These are phyloP conservation scores for Apophysomyces elegans DNA, from an alignment of 371 early-diverging fungal genomes.

Conservation along the genomic window DNA sequence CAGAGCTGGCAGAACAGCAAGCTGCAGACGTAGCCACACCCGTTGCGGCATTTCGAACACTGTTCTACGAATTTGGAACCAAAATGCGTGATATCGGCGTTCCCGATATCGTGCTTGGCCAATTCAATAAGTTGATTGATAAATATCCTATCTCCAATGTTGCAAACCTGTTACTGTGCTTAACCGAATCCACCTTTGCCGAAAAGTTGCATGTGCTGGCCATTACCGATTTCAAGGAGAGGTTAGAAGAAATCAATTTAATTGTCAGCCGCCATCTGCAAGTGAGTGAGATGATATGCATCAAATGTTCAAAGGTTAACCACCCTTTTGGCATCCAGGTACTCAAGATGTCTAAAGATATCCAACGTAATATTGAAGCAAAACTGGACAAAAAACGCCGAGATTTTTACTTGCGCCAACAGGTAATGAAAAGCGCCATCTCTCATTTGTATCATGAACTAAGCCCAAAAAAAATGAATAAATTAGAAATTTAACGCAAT, in stretches of 20 bases:
- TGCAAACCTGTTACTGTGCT: constrained; percentile 69
- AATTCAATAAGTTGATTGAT: constrained; percentile 58
- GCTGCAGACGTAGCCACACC: not conserved
- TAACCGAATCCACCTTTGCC: constrained; percentile 65
- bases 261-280: constrained; percentile 74
- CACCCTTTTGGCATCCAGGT: constrained; percentile 7
- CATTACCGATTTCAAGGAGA: constrained; percentile 53
- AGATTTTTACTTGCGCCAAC: constrained; percentile 79
- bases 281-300: constrained; percentile 33
- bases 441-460: not conserved
- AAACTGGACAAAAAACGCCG: constrained; percentile 69
- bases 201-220: constrained; percentile 72
- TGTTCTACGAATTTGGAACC: constrained; percentile 56
- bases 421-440: constrained; percentile 45
- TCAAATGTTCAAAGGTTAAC: not conserved
- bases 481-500: constrained; percentile 6
- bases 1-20: not conserved
- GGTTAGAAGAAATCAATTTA: constrained; percentile 56
- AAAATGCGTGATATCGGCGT: constrained; percentile 69
- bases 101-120: constrained; percentile 59
- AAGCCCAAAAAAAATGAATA: not conserved
- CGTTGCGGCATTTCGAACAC: constrained; percentile 40
- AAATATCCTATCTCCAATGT: constrained; percentile 37
- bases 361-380: constrained; percentile 19
- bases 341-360: constrained; percentile 19